These are phyloP conservation scores for Cryphonectria parasitica DNA, from an alignment of 2,329 filamentous ascomycete species.

Conservation along the genomic window DNA sequence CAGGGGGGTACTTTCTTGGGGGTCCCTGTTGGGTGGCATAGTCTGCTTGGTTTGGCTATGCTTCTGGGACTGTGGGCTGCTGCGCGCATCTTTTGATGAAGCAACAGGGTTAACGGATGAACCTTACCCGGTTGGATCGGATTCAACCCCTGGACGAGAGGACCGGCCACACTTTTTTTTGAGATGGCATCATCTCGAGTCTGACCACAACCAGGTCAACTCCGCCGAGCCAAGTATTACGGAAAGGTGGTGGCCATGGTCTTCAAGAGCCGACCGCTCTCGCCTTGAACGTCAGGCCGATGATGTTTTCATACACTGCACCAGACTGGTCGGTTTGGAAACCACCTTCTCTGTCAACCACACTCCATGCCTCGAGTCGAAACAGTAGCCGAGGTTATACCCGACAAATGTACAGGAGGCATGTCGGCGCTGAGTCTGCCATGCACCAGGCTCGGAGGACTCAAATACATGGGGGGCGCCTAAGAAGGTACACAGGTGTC, in stretches of 20 bases:
- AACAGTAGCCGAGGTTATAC: background rate
- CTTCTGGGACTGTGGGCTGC: constrained; percentile 4
- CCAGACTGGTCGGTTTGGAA: background rate
- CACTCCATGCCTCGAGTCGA: background rate
- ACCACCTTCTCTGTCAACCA: background rate
- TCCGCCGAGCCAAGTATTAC: background rate
- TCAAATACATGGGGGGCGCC: too few relatives aligned
- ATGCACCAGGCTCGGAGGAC: too few relatives aligned
- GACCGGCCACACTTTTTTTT: background rate
- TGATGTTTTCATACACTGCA: background rate
- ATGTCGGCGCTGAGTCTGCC: too few relatives aligned
- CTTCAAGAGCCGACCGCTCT: background rate
- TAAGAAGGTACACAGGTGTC: too few relatives aligned
- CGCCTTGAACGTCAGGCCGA: background rate
- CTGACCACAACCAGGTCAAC: too few relatives aligned
- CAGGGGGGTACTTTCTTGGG: constrained; percentile 5
- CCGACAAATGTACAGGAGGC: background rate
- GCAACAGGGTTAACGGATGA: background rate
- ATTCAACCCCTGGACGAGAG: background rate
- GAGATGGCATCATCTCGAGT: background rate
- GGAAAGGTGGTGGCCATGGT: background rate
- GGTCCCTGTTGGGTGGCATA: constrained; percentile 8
- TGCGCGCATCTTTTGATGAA: constrained; percentile 10
- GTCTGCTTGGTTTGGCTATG: background rate
- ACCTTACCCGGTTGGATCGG: background rate